A percentile compares a stretch with the other conserved stretches of the same genome.
These are phyloP conservation scores for Parmelia sp. DNA, from an alignment of 495 filamentous ascomycete species.

Conservation along the genomic window DNA sequence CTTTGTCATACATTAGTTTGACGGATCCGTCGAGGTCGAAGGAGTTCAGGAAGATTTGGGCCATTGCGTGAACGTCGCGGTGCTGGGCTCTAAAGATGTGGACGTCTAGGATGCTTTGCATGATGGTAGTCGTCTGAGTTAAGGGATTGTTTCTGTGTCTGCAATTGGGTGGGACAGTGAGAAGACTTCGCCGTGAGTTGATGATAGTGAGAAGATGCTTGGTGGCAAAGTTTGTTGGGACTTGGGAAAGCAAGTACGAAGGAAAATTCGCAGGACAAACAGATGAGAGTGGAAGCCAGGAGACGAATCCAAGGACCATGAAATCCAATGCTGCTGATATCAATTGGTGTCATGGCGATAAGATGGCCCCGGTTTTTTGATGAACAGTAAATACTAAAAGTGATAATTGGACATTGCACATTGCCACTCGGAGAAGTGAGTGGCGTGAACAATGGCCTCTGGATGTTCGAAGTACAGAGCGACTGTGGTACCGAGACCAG, in stretches of 20 bases:
- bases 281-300: neutral
- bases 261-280: neutral
- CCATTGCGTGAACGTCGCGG: neutral
- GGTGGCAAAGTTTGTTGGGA: neutral
- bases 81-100: neutral
- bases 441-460: neutral
- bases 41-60: neutral
- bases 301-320: neutral
- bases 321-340: neutral
- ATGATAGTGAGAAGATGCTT: neutral
- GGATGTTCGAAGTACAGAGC: neutral
- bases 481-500: neutral
- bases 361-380: neutral
- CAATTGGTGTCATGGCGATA: neutral
- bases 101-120: neutral
- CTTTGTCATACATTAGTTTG: constrained; percentile 1
- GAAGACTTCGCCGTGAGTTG: neutral
- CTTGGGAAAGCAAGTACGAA: neutral
- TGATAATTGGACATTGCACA: neutral
- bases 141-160: neutral
- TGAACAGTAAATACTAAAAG: neutral
- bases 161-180: neutral
- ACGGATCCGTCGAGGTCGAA: neutral
- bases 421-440: neutral
- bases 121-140: neutral